Conservation (phyloP, 106 monocot species). For the Agapanthus africanus region DNA sequence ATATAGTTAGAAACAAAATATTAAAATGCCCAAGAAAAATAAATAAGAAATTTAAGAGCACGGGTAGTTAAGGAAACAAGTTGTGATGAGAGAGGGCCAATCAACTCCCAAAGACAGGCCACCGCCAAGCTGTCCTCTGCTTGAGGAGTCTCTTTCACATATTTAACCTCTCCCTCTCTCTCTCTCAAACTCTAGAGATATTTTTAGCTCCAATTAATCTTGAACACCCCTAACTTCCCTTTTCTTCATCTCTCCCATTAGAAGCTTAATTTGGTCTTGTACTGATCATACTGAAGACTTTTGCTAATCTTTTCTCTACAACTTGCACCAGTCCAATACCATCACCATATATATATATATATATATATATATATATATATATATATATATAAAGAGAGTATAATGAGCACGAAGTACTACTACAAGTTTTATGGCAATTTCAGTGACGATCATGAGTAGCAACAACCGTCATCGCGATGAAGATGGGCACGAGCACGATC, state of each 20-base stretch:
- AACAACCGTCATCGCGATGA: neutral
- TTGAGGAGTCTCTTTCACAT: slow-evolving; percentile 5
- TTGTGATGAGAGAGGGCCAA: too few species aligned
- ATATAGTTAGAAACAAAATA: too few species aligned
- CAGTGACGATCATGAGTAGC: neutral
- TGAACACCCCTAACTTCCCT: neutral
- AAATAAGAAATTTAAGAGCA: too few species aligned
- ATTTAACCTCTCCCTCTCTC: slow-evolving; percentile 3
- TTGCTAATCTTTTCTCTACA: neutral
- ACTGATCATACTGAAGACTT: too few species aligned
- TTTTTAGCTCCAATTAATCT: too few species aligned
- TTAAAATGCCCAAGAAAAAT: neutral
- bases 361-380: too few species aligned
- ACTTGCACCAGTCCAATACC: neutral
- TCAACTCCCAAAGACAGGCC: neutral
- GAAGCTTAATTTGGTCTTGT: too few species aligned
- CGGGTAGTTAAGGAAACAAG: too few species aligned
- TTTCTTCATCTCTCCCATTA: neutral
- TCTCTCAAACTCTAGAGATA: neutral
- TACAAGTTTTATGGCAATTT: neutral
- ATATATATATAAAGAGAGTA: too few species aligned
- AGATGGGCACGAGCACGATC: slow-evolving; percentile 9
- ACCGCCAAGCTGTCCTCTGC: slow-evolving; percentile 12
- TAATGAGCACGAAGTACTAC: neutral
- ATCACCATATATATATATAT: too few species aligned